Evolutionary conservation across 768 basidiomycete genomes (phyloP).

Genomic region (Chalciporus piperatus): DNA sequence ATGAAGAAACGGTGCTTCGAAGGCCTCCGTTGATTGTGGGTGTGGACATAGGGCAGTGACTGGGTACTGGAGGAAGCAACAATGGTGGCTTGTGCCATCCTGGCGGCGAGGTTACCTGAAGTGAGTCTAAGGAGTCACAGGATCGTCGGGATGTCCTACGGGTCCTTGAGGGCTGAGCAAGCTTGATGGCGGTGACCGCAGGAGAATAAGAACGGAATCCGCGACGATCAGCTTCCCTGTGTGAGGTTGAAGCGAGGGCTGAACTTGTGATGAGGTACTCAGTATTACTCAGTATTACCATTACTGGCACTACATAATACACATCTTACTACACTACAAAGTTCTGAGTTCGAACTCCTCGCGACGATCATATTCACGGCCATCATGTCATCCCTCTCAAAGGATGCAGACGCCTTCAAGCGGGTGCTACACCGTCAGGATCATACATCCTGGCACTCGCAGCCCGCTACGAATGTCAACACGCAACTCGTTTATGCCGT

Average conservation of each 20-base stretch:
- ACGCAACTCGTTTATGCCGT: conserved; percentile 87
- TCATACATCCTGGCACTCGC: conserved; percentile 79
- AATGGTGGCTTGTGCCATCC: conserved; percentile 32
- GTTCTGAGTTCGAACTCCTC: neutral
- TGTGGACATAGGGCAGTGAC: conserved; percentile 26
- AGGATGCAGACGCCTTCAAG: conserved; percentile 73
- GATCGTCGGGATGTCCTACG: conserved; percentile 4
- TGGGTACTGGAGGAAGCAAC: conserved; percentile 18
- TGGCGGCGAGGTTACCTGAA: neutral
- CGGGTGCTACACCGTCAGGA: conserved; percentile 60
- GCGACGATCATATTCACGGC: neutral
- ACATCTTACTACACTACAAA: too few species aligned
- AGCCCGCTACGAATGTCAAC: conserved; percentile 83
- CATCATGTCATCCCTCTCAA: conserved; percentile 64
- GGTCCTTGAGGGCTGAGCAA: conserved; percentile 3
- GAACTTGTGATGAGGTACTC: too few species aligned
- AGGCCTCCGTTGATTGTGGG: conserved; percentile 36
- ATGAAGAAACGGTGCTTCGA: conserved; percentile 63
- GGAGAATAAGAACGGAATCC: conserved; percentile 21
- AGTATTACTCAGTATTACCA: too few species aligned
- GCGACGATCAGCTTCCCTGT: conserved; percentile 28
- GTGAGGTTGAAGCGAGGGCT: conserved; percentile 12
- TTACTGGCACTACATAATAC: too few species aligned
- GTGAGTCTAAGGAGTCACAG: neutral
- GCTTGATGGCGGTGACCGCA: conserved; percentile 11